These are phyloP conservation scores for Hydrangea macrophylla DNA, from an alignment of 148 eudicot species.

Conservation along the genomic window DNA sequence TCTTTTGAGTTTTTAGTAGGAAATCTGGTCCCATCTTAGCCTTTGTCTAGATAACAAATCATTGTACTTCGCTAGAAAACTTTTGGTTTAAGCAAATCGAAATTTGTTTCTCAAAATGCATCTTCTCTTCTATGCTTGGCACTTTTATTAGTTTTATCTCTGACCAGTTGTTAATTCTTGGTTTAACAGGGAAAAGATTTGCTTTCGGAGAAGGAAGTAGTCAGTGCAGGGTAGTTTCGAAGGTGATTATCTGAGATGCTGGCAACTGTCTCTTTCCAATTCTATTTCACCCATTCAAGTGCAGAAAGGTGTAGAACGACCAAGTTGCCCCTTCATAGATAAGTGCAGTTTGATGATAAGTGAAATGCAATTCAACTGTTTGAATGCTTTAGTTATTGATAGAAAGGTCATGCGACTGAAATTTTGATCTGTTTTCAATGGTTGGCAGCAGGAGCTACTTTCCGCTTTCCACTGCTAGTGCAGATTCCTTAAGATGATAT, in stretches of 20 bases:
- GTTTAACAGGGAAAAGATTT: slow-evolving; percentile 78
- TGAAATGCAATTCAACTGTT: neutral
- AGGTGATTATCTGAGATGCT: slow-evolving; percentile 48
- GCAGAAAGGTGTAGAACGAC: slow-evolving; percentile 3
- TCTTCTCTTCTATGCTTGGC: neutral
- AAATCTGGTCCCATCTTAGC: neutral
- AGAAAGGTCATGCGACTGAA: neutral
- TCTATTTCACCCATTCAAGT: neutral
- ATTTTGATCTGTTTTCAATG: neutral
- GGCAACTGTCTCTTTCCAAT: neutral
- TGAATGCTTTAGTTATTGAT: neutral
- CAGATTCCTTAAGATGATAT: neutral
- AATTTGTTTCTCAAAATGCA: neutral
- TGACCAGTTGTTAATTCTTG: neutral
- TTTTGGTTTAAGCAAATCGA: neutral
- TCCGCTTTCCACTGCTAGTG: neutral
- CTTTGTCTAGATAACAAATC: neutral
- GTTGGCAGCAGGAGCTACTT: neutral
- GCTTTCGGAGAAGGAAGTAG: slow-evolving; percentile 89
- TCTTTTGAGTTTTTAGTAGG: too few relatives aligned
- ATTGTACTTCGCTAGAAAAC: neutral
- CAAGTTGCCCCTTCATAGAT: neutral
- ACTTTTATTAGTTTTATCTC: neutral
- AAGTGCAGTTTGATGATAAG: neutral
- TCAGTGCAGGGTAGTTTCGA: slow-evolving; percentile 86